Evolutionary conservation across 495 filamentous ascomycete genomes (phyloP), one percentile per base, ranked within the genome.

Genomic region (Saxophila tyrrhenica): DNA sequence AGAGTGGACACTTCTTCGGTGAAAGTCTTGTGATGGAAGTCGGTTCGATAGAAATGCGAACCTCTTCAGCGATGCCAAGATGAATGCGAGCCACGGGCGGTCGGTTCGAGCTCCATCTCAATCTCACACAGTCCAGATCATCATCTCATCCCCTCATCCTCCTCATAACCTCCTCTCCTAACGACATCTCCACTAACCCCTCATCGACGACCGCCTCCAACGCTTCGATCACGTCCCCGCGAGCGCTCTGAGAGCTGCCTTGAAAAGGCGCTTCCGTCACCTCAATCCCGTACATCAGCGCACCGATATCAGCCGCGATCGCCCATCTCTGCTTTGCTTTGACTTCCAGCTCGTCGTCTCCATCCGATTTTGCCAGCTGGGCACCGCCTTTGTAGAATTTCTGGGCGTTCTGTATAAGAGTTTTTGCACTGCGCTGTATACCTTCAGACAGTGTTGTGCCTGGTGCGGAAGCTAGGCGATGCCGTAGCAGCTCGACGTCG

Each of bases 51-150:
- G n/a, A n/a, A n/a, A n/a, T n/a, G n/a, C n/a, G n/a, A n/a, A n/a
- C n/a, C n/a, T n/a, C n/a, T n/a, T n/a, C n/a, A n/a, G n/a, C n/a
- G n/a, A n/a, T n/a, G n/a, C n/a, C n/a, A n/a, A n/a, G n/a, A n/a
- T n/a, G n/a, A n/a, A n/a, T n/a, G n/a, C n/a, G n/a, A n/a, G n/a
- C n/a, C n/a, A n/a, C n/a, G n/a, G n/a, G n/a, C n/a, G n/a, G n/a
- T n/a, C n/a, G n/a, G n/a, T n/a, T n/a, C n/a, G n/a, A n/a, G n/a
- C n/a, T n/a, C n/a, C n/a, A n/a, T n/a, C n/a, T n/a, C n/a, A n/a
- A n/a, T n/a, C n/a, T n/a, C n/a, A n/a, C 0, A 96, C 87, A 0
- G 89, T 77, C 55, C 81, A 88, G 24, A 96, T 87, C 44, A 97
- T 72, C 0, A 35, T 35, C 10, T 48, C 23, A 48, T 20, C 20